Conservation (phyloP, 1,139 yeast genomes). For the Geotrichum restrictum region DNA sequence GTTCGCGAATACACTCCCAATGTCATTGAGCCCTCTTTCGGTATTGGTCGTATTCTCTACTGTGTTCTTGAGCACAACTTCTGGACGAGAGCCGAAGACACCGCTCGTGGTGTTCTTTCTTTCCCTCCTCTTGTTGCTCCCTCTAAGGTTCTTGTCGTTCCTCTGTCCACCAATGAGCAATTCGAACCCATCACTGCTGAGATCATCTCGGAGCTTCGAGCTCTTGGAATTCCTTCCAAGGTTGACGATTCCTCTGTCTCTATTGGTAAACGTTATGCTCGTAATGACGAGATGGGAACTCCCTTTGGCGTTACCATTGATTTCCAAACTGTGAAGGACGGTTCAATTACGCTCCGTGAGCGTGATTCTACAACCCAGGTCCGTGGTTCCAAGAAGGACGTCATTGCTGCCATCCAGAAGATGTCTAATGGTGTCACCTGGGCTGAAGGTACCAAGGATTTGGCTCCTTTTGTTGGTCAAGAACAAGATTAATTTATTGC, state of each 20-base stretch:
- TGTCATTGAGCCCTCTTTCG: slow-evolving; percentile 98
- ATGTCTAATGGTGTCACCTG: slow-evolving; percentile 73
- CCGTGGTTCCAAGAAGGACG: slow-evolving; percentile 80
- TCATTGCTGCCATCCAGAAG: slow-evolving; percentile 71
- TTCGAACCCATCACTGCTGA: slow-evolving; percentile 71
- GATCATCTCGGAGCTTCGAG: slow-evolving; percentile 61
- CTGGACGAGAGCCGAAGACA: slow-evolving; percentile 93
- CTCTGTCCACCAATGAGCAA: slow-evolving; percentile 80
- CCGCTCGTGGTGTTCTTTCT: slow-evolving; percentile 85
- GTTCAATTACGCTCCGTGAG: slow-evolving; percentile 91
- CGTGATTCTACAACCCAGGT: slow-evolving; percentile 97
- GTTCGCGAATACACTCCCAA: slow-evolving; percentile 94
- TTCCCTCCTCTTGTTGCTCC: slow-evolving; percentile 97
- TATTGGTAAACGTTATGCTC: slow-evolving; percentile 96
- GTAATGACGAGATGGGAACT: slow-evolving; percentile 98
- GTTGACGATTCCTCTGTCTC: slow-evolving; percentile 97
- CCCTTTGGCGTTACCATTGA: slow-evolving; percentile 98
- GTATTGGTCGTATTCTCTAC: slow-evolving; percentile 96
- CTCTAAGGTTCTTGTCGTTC: slow-evolving; percentile 92
- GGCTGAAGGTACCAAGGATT: slow-evolving; percentile 72
- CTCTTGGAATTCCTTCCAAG: slow-evolving; percentile 86
- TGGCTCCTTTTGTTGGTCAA: slow-evolving; percentile 43
- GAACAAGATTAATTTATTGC: slow-evolving; percentile 25
- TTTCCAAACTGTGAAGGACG: slow-evolving; percentile 87
- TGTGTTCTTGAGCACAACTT: slow-evolving; percentile 89